Base-by-base conservation (phyloP, 352 stramenopile genomes). In the Globisporangium apiculatum region DNA sequence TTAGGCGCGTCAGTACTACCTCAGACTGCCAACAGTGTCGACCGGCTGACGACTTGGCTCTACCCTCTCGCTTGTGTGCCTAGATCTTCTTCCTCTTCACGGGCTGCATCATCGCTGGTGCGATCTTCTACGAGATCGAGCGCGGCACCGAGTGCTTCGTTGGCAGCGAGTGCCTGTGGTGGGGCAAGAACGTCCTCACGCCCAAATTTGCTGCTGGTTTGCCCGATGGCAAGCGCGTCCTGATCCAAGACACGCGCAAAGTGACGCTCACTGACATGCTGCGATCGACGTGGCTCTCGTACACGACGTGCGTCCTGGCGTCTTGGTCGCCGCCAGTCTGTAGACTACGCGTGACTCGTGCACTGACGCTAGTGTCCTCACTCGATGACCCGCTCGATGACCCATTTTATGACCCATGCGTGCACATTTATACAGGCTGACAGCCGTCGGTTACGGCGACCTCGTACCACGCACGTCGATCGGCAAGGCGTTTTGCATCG, bases 11-110 rank as follows among this genome's bases (percentile, higher is more conserved):
- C 49, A 24, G 24, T 52, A 24, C 18, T 24, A 24, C 18, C 18
- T 24, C 18, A 24, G 18, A 24, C 18, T 24, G 18, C 18, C 18
- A 24, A 24, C 18, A 24, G 18, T 24, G 18, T 24, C 18, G 18
- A 24, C 18, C 18, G 18, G 2, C 17, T 48, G 38, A 47, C 45
- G n/a, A 7, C 38, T 42, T 42, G 9, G 15, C 42, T 48, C 42
- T 48, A 48, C 42, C 12, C 5, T 1, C 12, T 5, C 14, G 8
- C 5, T 17, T 48, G 45, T 48, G 15, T 49, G 54, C 49, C 18
- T 47, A 91, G 82, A 66, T 90, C 35, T 90, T 89, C 53, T 92
- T 92, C 56, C 58, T 92, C 18, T 76, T 92, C 51, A 74, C 70
- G 24, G 76, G 77, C 1, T 87, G 77, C 63, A 75, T 89, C 35